Evolutionary conservation across 106 monocot species (phyloP), one percentile per base, ranked within the genome.

Genomic region (Hemerocallis citrina): DNA sequence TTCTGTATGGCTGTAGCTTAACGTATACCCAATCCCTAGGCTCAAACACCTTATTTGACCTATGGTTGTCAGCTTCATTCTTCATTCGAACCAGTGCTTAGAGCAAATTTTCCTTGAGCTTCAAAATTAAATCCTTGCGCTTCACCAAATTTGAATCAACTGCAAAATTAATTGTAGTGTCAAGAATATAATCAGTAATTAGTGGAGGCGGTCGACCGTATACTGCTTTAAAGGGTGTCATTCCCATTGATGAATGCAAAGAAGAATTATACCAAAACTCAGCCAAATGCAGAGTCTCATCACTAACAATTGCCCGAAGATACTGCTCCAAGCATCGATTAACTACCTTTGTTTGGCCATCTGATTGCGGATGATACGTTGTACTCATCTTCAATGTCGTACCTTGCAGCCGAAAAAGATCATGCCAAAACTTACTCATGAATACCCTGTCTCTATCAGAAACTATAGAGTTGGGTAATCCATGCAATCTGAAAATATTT

Each of bases 231-330:
- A n/a, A n/a, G n/a, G n/a, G n/a, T n/a, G n/a, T n/a, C n/a, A n/a
- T n/a, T n/a, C n/a, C n/a, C n/a, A n/a, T n/a, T n/a, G n/a, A n/a
- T n/a, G n/a, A n/a, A n/a, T n/a, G n/a, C n/a, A n/a, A n/a, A n/a
- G n/a, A n/a, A n/a, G n/a, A n/a, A n/a, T n/a, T 66, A 22, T 65
- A 50, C 15, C 51, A 34, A 34, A 19, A 65, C 23, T 65, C 50
- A 3, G 65, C 65, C 49, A 29, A 66, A 1, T 2, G 23, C 8
- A 66, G 21, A 15, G 56, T 29, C 2, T 15, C 16, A 5, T 4
- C 29, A 6, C 56, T 32, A 2, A 16, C 34, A 15, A 57, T 15
- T 7, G 31, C 31, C 2, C 56, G 30, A 2, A 57, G n/a, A 32
- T 16, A 31, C 2, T 31, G 19, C 24, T 57, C 30, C 8, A 57